Conservation (phyloP, 169 alveolate species). For the Babesia ovata region DNA sequence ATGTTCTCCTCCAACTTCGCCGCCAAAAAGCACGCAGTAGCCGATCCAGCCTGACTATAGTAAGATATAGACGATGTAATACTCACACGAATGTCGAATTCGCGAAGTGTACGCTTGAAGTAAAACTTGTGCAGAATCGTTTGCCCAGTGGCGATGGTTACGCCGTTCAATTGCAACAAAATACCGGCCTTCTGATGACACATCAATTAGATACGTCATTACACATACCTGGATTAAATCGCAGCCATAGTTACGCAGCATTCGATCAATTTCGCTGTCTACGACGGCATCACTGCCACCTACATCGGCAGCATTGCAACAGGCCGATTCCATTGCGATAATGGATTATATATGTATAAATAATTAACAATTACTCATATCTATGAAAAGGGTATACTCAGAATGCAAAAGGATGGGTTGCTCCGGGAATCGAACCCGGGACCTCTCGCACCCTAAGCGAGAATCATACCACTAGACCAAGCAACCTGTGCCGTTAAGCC, state of each 20-base stretch:
- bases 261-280: slow-evolving; percentile 10
- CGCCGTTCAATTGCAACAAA: slow-evolving; percentile 83
- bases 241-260: slow-evolving; percentile 74
- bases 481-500: slow-evolving; percentile 57
- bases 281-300: not conserved
- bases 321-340: slow-evolving; percentile 3
- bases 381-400: too few species aligned
- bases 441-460: slow-evolving; percentile 98
- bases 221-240: slow-evolving; percentile 54
- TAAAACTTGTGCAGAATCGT: slow-evolving; percentile 87
- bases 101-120: slow-evolving; percentile 79
- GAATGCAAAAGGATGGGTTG: slow-evolving; percentile 76
- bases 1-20: slow-evolving; percentile 88
- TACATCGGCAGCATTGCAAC: not conserved
- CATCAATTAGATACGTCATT: slow-evolving; percentile 25
- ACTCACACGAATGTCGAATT: slow-evolving; percentile 83
- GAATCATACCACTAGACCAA: slow-evolving; percentile 98
- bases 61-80: not conserved
- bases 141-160: slow-evolving; percentile 86
- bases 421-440: slow-evolving; percentile 99
- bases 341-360: not conserved
- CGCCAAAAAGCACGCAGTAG: slow-evolving; percentile 84
- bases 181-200: slow-evolving; percentile 83
- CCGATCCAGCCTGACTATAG: slow-evolving; percentile 76
- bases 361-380: not conserved